phyloP scores from a whole-genome alignment of 805 yeast species.

The Saturnispora ahearnii region DNA sequence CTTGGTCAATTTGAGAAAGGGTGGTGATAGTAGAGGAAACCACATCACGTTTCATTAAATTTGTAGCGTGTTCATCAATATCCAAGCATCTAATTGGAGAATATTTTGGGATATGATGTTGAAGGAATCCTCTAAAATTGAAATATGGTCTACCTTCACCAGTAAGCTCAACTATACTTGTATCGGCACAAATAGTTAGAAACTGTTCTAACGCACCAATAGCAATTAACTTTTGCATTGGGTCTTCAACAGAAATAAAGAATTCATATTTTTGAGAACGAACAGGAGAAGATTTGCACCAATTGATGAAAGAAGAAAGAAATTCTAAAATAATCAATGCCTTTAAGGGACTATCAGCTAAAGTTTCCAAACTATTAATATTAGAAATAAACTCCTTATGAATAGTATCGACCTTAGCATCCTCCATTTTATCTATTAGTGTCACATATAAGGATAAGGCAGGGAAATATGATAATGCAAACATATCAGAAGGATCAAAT shows the following conservation, averaged over 20 bases:
- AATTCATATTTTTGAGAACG: slow-evolving; percentile 44
- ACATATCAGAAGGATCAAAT: slow-evolving; percentile 51
- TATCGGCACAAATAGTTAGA: slow-evolving; percentile 52
- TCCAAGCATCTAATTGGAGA: slow-evolving; percentile 45
- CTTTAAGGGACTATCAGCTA: slow-evolving; percentile 40
- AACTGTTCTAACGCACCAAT: slow-evolving; percentile 66
- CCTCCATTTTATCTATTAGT: slow-evolving; percentile 28
- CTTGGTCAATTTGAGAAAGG: slow-evolving; percentile 24
- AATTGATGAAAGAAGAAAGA: slow-evolving; percentile 48
- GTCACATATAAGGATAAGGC: slow-evolving; percentile 40
- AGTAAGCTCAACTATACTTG: slow-evolving; percentile 23
- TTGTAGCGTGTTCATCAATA: slow-evolving; percentile 35
- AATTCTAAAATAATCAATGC: slow-evolving; percentile 44
- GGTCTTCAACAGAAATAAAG: slow-evolving; percentile 37
- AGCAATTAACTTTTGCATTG: slow-evolving; percentile 49
- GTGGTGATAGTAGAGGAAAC: slow-evolving; percentile 17
- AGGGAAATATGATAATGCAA: slow-evolving; percentile 58
- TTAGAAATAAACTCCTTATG: slow-evolving; percentile 32
- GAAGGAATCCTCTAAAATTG: slow-evolving; percentile 58
- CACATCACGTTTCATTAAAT: slow-evolving; percentile 24
- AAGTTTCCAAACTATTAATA: slow-evolving; percentile 30
- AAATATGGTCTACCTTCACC: slow-evolving; percentile 32
- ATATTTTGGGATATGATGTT: slow-evolving; percentile 54
- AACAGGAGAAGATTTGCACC: slow-evolving; percentile 49
- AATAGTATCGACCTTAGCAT: slow-evolving; percentile 30